Evolutionary conservation across 1,284 basidiomycete species (phyloP).

Genomic region (Trametes hirsuta): DNA sequence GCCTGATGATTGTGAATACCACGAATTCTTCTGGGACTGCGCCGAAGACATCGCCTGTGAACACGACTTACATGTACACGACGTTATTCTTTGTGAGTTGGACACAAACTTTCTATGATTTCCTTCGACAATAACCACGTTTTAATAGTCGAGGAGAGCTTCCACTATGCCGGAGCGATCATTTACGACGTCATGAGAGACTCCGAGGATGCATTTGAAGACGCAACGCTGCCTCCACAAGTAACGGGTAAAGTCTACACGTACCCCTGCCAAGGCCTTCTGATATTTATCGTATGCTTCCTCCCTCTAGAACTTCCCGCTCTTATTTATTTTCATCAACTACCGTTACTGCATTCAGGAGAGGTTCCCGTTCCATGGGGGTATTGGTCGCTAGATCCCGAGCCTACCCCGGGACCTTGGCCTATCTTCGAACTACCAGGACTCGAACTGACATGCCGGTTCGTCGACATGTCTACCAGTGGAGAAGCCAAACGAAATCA

Average conservation of each 20-base stretch:
- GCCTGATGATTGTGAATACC: constrained; percentile 16
- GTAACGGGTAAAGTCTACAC: not conserved
- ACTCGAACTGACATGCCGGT: constrained; percentile 15
- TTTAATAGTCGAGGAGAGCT: constrained; percentile 9
- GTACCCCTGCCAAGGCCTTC: not conserved
- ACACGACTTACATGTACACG: constrained; percentile 3
- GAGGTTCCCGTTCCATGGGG: constrained; percentile 15
- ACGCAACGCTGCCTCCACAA: not conserved
- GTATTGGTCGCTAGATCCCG: constrained; percentile 13
- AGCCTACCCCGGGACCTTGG: constrained; percentile 12
- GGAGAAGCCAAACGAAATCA: not conserved
- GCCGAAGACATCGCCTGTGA: constrained; percentile 3
- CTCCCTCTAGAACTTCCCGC: not conserved
- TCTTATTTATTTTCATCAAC: constrained; percentile 17
- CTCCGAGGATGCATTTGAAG: no score
- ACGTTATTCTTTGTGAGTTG: constrained; percentile 10
- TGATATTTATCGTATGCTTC: not conserved
- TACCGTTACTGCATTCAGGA: constrained; percentile 3
- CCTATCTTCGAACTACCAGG: constrained; percentile 4
- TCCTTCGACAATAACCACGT: not conserved
- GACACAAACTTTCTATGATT: not conserved
- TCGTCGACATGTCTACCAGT: not conserved
- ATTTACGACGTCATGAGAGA: not conserved
- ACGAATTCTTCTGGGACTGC: constrained; percentile 19
- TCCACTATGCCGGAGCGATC: constrained; percentile 12